Evolutionary conservation across 2,329 filamentous ascomycete species (phyloP).

Genomic region (Acrodontium crateriforme): DNA sequence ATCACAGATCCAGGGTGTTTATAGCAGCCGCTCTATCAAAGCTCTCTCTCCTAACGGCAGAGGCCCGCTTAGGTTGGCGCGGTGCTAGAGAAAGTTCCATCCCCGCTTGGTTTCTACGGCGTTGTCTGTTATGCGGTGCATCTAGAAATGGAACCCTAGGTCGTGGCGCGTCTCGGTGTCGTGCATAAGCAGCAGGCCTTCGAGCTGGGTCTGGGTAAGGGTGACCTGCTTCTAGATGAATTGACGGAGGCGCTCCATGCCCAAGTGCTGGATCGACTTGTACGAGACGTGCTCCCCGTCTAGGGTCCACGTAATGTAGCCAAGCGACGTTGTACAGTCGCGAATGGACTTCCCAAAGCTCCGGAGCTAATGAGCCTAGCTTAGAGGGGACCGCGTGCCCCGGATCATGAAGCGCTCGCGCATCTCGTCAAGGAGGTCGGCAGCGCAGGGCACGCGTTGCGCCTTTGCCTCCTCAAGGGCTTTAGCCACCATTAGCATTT

Average conservation of each 20-base stretch:
- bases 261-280: no score
- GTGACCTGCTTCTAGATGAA: conserved; percentile 3
- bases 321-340: no score
- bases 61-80: no score
- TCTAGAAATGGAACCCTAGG: conserved; percentile 1
- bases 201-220: conserved; percentile 2
- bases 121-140: conserved; percentile 2
- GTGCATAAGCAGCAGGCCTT: conserved; percentile 2
- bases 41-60: no score
- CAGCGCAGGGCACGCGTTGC: conserved; percentile 1
- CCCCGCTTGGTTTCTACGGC: background rate
- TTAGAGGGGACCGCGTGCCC: conserved; percentile 4
- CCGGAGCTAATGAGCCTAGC: no score
- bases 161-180: conserved; percentile 2
- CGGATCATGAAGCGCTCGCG: conserved; percentile 8
- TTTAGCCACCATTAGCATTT: conserved; percentile 12
- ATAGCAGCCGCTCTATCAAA: no score
- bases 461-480: conserved; percentile 3
- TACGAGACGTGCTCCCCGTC: no score
- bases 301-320: no score
- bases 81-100: no score
- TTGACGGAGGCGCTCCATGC: no score
- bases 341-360: no score
- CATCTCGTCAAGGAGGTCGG: conserved; percentile 9
- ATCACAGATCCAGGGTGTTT: no score